These are phyloP conservation scores for Trichoderma guizhouense DNA, from an alignment of 2,329 filamentous ascomycete species.

Conservation along the genomic window DNA sequence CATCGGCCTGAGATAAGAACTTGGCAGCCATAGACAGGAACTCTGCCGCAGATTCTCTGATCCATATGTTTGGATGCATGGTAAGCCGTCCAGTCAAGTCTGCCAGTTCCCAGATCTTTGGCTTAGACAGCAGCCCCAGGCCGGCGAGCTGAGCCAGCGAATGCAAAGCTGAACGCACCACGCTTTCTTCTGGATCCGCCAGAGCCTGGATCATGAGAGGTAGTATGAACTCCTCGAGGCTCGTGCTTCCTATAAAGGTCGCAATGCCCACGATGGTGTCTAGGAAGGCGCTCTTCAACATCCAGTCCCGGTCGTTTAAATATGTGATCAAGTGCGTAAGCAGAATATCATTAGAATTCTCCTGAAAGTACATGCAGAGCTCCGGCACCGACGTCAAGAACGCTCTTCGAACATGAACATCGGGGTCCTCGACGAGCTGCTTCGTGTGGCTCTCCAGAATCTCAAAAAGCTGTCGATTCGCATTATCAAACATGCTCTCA, in stretches of 20 bases:
- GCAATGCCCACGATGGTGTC: slow-evolving; percentile 92
- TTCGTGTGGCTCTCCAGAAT: slow-evolving; percentile 88
- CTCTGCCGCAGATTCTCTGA: slow-evolving; percentile 81
- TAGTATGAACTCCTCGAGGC: slow-evolving; percentile 89
- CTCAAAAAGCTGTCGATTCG: slow-evolving; percentile 76
- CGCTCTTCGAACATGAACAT: slow-evolving; percentile 81
- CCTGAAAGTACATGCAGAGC: slow-evolving; percentile 90
- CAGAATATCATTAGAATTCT: slow-evolving; percentile 93
- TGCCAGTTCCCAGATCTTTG: slow-evolving; percentile 82
- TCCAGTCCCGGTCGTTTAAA: slow-evolving; percentile 94
- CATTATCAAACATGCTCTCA: slow-evolving; percentile 81
- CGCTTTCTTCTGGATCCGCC: slow-evolving; percentile 88
- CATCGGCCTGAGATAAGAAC: slow-evolving; percentile 75
- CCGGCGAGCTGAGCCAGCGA: slow-evolving; percentile 85
- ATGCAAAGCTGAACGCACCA: slow-evolving; percentile 85
- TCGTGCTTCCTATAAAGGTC: slow-evolving; percentile 82
- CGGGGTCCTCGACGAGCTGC: slow-evolving; percentile 78
- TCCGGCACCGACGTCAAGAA: slow-evolving; percentile 90
- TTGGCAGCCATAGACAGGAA: slow-evolving; percentile 75
- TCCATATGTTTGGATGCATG: slow-evolving; percentile 93
- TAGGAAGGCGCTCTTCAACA: slow-evolving; percentile 93
- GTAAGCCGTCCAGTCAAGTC: slow-evolving; percentile 81
- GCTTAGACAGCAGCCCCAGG: slow-evolving; percentile 79
- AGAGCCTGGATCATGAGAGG: slow-evolving; percentile 94
- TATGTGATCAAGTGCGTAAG: slow-evolving; percentile 96